phyloP scores from a whole-genome alignment of 768 basidiomycete species.

The Glaciozyma antarctica region DNA sequence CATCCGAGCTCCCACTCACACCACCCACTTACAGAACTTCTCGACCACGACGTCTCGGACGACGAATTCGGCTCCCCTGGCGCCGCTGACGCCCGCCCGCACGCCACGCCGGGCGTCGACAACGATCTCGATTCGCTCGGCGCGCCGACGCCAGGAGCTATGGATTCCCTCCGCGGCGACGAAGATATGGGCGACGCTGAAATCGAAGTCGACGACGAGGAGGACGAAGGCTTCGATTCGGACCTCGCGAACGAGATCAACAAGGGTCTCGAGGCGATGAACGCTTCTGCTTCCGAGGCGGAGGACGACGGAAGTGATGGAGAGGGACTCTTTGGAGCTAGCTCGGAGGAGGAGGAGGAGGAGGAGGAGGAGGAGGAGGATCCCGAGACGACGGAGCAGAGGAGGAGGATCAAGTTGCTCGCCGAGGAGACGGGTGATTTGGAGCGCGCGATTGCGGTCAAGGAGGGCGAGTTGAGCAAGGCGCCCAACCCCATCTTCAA shows the following conservation, averaged over 20 bases:
- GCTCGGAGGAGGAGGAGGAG: constrained; percentile 53
- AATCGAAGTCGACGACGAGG: constrained; percentile 50
- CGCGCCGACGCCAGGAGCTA: constrained; percentile 61
- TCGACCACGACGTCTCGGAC: constrained; percentile 54
- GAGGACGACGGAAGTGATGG: constrained; percentile 43
- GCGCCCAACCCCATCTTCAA: constrained; percentile 79
- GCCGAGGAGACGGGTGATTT: constrained; percentile 84
- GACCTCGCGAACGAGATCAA: constrained; percentile 82
- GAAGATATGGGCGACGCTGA: constrained; percentile 55
- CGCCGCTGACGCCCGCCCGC: not conserved
- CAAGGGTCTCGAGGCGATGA: constrained; percentile 56
- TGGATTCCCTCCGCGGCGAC: constrained; percentile 54
- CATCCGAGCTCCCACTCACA: not conserved
- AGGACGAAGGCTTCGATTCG: constrained; percentile 73
- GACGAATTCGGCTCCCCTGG: constrained; percentile 20
- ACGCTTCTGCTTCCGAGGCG: constrained; percentile 44
- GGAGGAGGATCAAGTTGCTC: constrained; percentile 54
- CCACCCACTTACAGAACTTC: constrained; percentile 49
- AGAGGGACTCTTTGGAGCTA: constrained; percentile 33
- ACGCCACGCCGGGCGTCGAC: constrained; percentile 3
- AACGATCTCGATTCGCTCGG: constrained; percentile 50
- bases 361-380: constrained; percentile 29
- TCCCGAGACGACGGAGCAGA: constrained; percentile 24
- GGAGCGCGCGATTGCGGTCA: constrained; percentile 77
- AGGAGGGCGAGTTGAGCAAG: constrained; percentile 68